phyloP scores from a whole-genome alignment of 305 asterid genomes.

The Fraxinus dipetala region DNA sequence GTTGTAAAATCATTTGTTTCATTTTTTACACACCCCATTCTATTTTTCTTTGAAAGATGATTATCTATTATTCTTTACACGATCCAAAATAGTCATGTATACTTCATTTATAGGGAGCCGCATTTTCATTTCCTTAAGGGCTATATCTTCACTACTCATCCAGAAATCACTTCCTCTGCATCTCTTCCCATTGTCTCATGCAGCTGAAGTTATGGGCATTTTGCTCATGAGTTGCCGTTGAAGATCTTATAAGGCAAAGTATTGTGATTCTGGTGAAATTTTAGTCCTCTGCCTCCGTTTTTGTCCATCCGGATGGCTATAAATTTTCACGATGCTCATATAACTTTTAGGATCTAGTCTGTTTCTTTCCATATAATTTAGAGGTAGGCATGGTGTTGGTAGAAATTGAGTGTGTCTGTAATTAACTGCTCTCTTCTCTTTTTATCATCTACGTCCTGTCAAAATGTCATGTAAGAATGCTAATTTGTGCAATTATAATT shows the following conservation, averaged over 20 bases:
- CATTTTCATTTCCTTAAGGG: constrained; percentile 35
- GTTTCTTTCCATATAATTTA: constrained; percentile 35
- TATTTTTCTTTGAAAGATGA: constrained; percentile 7
- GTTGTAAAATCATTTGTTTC: neutral
- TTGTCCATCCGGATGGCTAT: constrained; percentile 34
- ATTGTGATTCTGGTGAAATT: constrained; percentile 45
- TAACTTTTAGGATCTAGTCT: constrained; percentile 37
- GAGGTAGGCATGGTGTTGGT: constrained; percentile 40
- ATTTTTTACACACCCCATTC: neutral
- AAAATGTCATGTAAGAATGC: constrained; percentile 5
- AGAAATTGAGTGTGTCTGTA: constrained; percentile 21
- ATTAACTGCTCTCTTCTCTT: neutral
- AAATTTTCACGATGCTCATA: constrained; percentile 30
- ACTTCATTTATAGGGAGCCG: neutral
- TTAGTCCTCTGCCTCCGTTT: constrained; percentile 28
- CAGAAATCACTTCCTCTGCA: constrained; percentile 68
- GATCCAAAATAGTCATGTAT: neutral
- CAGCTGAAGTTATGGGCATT: constrained; percentile 28
- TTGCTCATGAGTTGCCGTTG: constrained; percentile 53
- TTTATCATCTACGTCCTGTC: constrained; percentile 5
- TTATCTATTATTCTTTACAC: neutral
- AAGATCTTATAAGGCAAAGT: constrained; percentile 43
- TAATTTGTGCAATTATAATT: constrained; percentile 8
- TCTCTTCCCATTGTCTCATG: constrained; percentile 59
- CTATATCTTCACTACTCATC: constrained; percentile 47